Evolutionary conservation across 768 basidiomycete genomes (phyloP), one percentile per base, ranked within the genome.

Genomic region (Calocybe indica): DNA sequence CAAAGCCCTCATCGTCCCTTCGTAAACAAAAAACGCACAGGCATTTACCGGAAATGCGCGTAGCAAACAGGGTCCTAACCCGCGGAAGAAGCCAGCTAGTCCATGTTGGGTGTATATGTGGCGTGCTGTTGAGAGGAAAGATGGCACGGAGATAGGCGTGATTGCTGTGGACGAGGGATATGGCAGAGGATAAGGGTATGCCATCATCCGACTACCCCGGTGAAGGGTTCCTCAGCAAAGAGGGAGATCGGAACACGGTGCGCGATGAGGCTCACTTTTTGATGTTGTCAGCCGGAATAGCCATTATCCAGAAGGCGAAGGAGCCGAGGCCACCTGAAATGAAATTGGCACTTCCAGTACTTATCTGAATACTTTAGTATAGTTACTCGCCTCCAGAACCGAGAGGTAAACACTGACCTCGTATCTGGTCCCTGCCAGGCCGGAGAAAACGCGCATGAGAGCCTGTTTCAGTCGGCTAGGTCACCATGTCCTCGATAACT

Each of bases 11-110:
- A 91, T 80, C 28, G 82, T 71, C 36, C 79, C 83, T 65, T 89
- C 87, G 62, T 86, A 91, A 2, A 88, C 87, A 55, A 85, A 86
- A 41, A 85, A 72, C 0, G 87, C 88, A 41, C 79, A 83, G 1
- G 87, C 86, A 60, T 91, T 91, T 1, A 80, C 77, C 10, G 88
- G 88, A 64, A 89, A 85, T 13, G 88, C 85, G 51, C 87, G 73
- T 50, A 89, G 63, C 22, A 87, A 66, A 47, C 78, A 79, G 32
- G 86, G 85, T 8, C 74, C 77, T 28, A 88, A 66, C 1, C 87
- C 88, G 53, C 85, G 74, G 63, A 74, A 79, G 57, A 79, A 84
- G 31, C 83, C 82, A 37, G 66, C 51, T 36, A 73, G 46, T 6
- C 83, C 84, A 43, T 80, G 74, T 22, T 67, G 68, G 31, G 64